phyloP scores from a whole-genome alignment of 176 grass and related monocot genomes.

The Canna indica region DNA sequence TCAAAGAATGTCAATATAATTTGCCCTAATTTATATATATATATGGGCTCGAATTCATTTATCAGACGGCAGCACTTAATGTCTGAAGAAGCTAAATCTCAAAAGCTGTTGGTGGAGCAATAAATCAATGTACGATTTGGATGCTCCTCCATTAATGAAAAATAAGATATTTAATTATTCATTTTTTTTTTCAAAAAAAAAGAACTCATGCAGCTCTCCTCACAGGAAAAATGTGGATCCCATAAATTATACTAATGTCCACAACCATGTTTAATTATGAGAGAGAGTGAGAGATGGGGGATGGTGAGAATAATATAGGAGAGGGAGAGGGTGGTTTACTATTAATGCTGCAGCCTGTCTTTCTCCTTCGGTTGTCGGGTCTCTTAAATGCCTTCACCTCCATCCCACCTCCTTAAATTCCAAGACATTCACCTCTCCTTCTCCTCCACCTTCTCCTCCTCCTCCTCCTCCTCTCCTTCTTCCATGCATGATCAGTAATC shows the following conservation, averaged over 20 bases:
- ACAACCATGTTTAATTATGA: background rate
- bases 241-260: background rate
- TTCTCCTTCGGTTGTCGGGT: slow-evolving; percentile 4
- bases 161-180: no score
- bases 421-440: background rate
- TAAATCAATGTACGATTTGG: background rate
- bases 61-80: slow-evolving; percentile 2
- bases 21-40: no score
- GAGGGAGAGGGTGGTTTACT: background rate
- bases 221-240: background rate
- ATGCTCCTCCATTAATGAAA: background rate
- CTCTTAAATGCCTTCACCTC: slow-evolving; percentile 13
- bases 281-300: background rate
- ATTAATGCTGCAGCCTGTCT: slow-evolving; percentile 27
- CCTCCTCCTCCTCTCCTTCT: background rate
- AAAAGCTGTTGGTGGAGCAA: slow-evolving; percentile 6
- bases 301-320: no score
- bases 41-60: no score
- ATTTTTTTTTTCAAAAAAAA: no score
- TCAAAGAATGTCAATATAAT: no score
- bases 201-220: background rate
- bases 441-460: background rate
- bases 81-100: slow-evolving; percentile 10
- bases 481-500: no score
- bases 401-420: slow-evolving; percentile 16